Base-by-base conservation (phyloP, 2,329 filamentous ascomycete species). In the Chrysoporthe austroafricana region DNA sequence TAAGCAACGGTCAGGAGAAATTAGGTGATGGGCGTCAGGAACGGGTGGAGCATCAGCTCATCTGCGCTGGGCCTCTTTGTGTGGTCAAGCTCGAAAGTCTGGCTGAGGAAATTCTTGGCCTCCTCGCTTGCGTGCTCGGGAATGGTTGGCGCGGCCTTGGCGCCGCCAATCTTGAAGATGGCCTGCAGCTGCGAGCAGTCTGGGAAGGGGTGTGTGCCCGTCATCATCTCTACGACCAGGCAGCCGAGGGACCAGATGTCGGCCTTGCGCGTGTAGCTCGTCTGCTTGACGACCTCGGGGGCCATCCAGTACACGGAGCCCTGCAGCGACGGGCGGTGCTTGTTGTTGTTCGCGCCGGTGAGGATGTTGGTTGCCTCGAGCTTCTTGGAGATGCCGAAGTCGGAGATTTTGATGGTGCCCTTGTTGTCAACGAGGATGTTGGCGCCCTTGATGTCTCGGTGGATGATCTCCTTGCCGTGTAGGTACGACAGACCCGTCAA, bases 301-400 rank as follows among this genome's bases (percentile, higher is more conserved):
- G 96, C 96, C 96, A 99, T 99, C 96, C 96, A 99, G 82, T 97
- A 99, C 63, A 99, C 96, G 36, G 94, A 97, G 16, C 96, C 96
- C 79, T 99, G 96, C 3, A 99, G 87, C 1, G 95, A 98, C 2
- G 89, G 88, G 5, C 89, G 84, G 74, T 91, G 85, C 77, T 88
- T 90, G 79, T 86, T 89, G 79, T 89, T 90, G 75, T 85, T 87
- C 75, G 83, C 90, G 73, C 84, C 90, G 75, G 79, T 89, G 59
- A 97, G 88, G 57, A 97, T 88, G 69, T 94, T 96, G 67, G 93
- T 91, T 16, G 94, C 94, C 79, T 98, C 95, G 52, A 98, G 91
- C 78, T 97, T 96, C 85, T 99, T 99, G 70, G 92, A 96, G 77
- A 99, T 98, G 76, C 96, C 96, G 74, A 99, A 99, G 84, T 99